phyloP scores from a whole-genome alignment of 2,329 filamentous ascomycete species.

The Calonectria multiphialidica region DNA sequence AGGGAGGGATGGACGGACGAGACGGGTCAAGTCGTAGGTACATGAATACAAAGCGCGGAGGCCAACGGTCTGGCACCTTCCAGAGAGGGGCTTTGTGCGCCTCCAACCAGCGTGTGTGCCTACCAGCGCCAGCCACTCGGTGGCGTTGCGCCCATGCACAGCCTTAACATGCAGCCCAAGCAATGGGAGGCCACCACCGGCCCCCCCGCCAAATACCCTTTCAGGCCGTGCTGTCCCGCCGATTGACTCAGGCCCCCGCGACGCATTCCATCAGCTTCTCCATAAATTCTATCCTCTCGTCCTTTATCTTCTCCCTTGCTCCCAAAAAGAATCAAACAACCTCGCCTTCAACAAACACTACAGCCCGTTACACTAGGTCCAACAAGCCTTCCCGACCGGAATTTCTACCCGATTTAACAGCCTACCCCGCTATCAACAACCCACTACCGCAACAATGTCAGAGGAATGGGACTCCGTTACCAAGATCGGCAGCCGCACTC shows the following conservation, averaged over 20 bases:
- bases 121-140: constrained; percentile 30
- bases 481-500: constrained; percentile 92
- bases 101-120: not conserved
- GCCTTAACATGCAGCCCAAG: constrained; percentile 17
- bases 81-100: constrained; percentile 21
- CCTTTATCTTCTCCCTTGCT: constrained; percentile 35
- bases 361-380: not conserved
- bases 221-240: constrained; percentile 46
- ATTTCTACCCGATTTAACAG: not conserved
- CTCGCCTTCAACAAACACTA: constrained; percentile 22
- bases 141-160: constrained; percentile 28
- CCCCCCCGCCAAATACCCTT: constrained; percentile 36
- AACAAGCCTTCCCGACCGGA: not conserved
- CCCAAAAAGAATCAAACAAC: constrained; percentile 30
- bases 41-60: not conserved
- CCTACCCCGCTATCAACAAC: constrained; percentile 7
- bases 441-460: constrained; percentile 61
- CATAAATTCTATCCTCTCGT: constrained; percentile 43
- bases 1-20: constrained; percentile 1
- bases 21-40: not conserved
- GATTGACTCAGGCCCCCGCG: constrained; percentile 53
- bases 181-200: not conserved
- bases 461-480: constrained; percentile 88
- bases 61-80: constrained; percentile 46
- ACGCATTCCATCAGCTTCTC: constrained; percentile 47